A percentile compares a stretch with the other conserved stretches of the same genome.
These are phyloP conservation scores for Cephalotrichum gorgonifer DNA, from an alignment of 2,329 filamentous ascomycete genomes.

Conservation along the genomic window DNA sequence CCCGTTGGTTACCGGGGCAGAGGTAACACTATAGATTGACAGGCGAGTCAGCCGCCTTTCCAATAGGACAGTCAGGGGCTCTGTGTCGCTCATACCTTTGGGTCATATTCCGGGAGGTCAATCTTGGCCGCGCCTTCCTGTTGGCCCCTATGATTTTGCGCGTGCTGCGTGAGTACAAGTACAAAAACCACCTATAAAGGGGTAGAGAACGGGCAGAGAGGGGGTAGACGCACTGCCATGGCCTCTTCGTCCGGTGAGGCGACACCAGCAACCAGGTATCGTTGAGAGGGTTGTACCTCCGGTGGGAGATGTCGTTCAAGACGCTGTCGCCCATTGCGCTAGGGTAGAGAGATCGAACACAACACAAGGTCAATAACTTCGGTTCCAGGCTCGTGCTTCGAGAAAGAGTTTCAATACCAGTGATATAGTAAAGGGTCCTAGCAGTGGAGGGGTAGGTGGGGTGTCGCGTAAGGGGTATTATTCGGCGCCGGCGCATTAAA, in stretches of 20 bases:
- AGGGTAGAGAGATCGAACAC: not conserved
- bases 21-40: conserved; percentile 65
- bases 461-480: no score
- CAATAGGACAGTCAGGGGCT: no score
- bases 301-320: conserved; percentile 91
- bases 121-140: conserved; percentile 63
- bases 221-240: conserved; percentile 72
- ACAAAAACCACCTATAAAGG: not conserved
- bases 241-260: conserved; percentile 89
- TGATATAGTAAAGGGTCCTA: no score
- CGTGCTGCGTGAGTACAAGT: not conserved
- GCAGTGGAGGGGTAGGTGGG: no score
- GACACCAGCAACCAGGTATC: conserved; percentile 91
- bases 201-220: not conserved
- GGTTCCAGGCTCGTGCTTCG: no score
- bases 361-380: no score
- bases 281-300: conserved; percentile 84
- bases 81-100: conserved; percentile 36
- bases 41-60: conserved; percentile 1
- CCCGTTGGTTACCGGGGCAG: conserved; percentile 83
- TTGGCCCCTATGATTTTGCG: conserved; percentile 56
- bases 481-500: no score
- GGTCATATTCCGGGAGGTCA: conserved; percentile 70
- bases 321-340: conserved; percentile 58
- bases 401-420: not conserved